Conservation (phyloP, 2,329 filamentous ascomycete genomes). For the Aplosporella prunicola region DNA sequence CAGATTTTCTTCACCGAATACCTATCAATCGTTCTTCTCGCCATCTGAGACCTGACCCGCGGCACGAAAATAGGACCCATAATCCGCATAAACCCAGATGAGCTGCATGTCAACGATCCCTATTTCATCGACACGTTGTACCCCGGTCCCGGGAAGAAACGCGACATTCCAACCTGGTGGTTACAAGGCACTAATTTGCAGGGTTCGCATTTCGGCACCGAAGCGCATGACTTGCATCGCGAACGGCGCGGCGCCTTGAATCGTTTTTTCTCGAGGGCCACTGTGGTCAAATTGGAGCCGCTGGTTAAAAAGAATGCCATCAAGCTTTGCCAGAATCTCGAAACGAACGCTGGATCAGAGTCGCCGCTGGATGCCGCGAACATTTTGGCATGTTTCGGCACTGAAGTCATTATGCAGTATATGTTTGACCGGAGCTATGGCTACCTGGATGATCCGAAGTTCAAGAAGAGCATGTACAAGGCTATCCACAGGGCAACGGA, state of each 20-base stretch:
- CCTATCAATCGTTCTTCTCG: neutral
- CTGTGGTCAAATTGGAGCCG: slow-evolving; percentile 11
- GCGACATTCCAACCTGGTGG: slow-evolving; percentile 10
- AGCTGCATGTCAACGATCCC: slow-evolving; percentile 34
- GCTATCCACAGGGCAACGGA: slow-evolving; percentile 9
- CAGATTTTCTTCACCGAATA: too few species aligned
- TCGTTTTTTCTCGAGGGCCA: slow-evolving; percentile 12
- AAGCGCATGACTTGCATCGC: slow-evolving; percentile 16
- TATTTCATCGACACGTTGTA: slow-evolving; percentile 29
- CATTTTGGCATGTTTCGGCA: slow-evolving; percentile 12
- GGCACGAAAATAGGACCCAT: slow-evolving; percentile 32
- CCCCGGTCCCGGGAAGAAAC: slow-evolving; percentile 9
- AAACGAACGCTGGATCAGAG: slow-evolving; percentile 8
- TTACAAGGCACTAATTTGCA: neutral
- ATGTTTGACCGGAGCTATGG: slow-evolving; percentile 14
- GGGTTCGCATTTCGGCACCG: slow-evolving; percentile 6
- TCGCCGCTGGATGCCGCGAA: slow-evolving; percentile 11
- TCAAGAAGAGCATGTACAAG: slow-evolving; percentile 14
- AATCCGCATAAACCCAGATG: slow-evolving; percentile 33
- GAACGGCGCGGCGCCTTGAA: slow-evolving; percentile 11
- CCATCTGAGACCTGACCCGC: neutral
- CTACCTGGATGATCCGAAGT: slow-evolving; percentile 12
- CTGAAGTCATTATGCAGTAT: slow-evolving; percentile 17
- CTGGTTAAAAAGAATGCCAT: slow-evolving; percentile 11
- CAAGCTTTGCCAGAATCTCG: slow-evolving; percentile 11